A percentile compares a stretch with the other conserved stretches of the same genome.
These are phyloP conservation scores for Pythium phragmitis DNA, from an alignment of 352 stramenopile species.

Conservation along the genomic window DNA sequence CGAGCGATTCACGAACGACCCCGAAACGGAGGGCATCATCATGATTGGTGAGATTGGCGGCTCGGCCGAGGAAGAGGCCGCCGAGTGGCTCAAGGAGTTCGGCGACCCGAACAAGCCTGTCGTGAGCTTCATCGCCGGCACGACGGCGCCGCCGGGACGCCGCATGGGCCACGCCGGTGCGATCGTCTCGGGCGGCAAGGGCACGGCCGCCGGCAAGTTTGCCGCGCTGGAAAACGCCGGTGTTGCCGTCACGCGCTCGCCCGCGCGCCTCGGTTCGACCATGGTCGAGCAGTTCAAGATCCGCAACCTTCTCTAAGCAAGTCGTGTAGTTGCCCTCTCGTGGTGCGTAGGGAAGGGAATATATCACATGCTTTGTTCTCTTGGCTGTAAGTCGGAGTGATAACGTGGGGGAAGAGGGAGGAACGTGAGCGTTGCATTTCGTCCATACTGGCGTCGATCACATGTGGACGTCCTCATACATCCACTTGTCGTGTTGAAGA, in stretches of 20 bases:
- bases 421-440: not conserved
- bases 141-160: constrained; percentile 96
- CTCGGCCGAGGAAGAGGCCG: constrained; percentile 97
- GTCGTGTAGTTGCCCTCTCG: no score
- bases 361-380: not conserved
- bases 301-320: constrained; percentile 34
- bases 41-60: constrained; percentile 99
- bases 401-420: not conserved
- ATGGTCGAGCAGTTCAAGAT: constrained; percentile 96
- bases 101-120: constrained; percentile 99
- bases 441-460: constrained; percentile 16
- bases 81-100: constrained; percentile 97
- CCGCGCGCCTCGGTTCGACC: constrained; percentile 94
- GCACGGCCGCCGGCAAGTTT: constrained; percentile 98
- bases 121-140: constrained; percentile 99
- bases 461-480: constrained; percentile 66
- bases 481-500: constrained; percentile 74
- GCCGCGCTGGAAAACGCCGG: constrained; percentile 93
- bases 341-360: no score
- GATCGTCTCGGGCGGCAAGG: constrained; percentile 99
- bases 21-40: constrained; percentile 98
- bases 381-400: not conserved
- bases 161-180: constrained; percentile 99
- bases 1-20: constrained; percentile 99
- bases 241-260: constrained; percentile 95